Conservation (phyloP, 208 protist species). For the Wallacemonas sp. region DNA sequence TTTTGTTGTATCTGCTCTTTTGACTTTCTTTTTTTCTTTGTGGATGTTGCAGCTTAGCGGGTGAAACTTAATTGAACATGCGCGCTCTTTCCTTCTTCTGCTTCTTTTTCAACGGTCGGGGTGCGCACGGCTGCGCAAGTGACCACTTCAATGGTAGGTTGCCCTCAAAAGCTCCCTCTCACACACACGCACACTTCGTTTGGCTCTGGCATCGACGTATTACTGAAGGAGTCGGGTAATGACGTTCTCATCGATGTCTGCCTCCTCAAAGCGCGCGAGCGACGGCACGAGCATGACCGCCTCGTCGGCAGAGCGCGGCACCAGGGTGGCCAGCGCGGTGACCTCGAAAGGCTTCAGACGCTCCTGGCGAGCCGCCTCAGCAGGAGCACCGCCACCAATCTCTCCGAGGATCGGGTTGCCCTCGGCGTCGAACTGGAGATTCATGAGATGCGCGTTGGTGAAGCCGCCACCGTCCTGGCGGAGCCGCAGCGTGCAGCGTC, state of each 20-base stretch:
- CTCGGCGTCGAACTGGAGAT: slow-evolving; percentile 28
- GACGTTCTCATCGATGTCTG: slow-evolving; percentile 47
- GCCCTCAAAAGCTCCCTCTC: no score
- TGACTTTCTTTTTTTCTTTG: slow-evolving; percentile 9
- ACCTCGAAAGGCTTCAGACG: slow-evolving; percentile 78
- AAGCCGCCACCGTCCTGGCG: slow-evolving; percentile 13
- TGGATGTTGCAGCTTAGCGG: not conserved
- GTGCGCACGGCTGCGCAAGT: not conserved
- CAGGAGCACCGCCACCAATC: not conserved
- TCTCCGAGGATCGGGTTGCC: slow-evolving; percentile 21
- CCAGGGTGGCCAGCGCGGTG: slow-evolving; percentile 69
- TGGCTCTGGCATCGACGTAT: not conserved
- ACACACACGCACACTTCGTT: not conserved
- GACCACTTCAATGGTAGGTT: no score
- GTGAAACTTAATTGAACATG: not conserved
- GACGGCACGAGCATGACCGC: slow-evolving; percentile 76
- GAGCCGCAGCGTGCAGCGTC: slow-evolving; percentile 30
- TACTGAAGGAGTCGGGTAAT: slow-evolving; percentile 30
- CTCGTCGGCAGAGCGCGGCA: slow-evolving; percentile 64
- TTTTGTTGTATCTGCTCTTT: not conserved
- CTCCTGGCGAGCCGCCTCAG: slow-evolving; percentile 19
- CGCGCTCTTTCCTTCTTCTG: no score
- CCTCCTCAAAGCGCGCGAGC: slow-evolving; percentile 67
- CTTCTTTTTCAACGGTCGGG: no score
- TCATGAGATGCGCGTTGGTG: slow-evolving; percentile 20